Base-by-base conservation (phyloP, 352 stramenopile genomes). In the Globisporangium solare region DNA sequence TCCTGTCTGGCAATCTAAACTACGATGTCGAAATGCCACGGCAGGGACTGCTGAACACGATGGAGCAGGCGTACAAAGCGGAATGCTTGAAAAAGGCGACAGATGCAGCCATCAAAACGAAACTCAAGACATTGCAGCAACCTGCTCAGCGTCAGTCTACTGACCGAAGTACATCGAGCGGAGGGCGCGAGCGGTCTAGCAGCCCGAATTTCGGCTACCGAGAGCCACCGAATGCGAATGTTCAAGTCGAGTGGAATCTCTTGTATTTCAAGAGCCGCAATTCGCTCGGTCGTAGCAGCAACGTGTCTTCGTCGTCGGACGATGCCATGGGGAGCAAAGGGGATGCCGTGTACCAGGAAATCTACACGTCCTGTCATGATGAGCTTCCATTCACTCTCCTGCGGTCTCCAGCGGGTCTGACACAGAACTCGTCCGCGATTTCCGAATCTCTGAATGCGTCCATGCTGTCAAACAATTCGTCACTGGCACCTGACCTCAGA, bases 51-150 rank as follows among this genome's bases (percentile, higher is more conserved):
- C 37, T 63, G 3, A 58, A 63, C 15, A 60, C 70, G 8, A 74
- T 94, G 21, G 78, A 92, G 14, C 80, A 90, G 60, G 84, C 84
- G 12, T 87, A 88, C 46, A 89, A 89, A 46, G 83, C 84, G 4
- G 76, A 90, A 42, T 81, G 70, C 24, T 58, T 90, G 1, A 76
- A 78, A 51, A 63, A 68, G 50, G 69, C 71, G 3, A 89, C 83
- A 1, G 78, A 89, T 54, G 55, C 61, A 2, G 81, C 81, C 15
- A 76, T 92, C 43, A 72, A 88, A 54, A 63, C 63, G 6, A 85
- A 88, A 48, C 71, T 88, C 32, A 78, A 80, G 35, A 45, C 15
- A 51, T 45, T 55, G 40, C 17, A 64, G 40, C 17, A 64, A 48
- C 18, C 61, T 43, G 39, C 39, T 43, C 50, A 54, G n/a, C 58